Conservation (phyloP, 169 alveolate species). For the Plasmodium inui region DNA sequence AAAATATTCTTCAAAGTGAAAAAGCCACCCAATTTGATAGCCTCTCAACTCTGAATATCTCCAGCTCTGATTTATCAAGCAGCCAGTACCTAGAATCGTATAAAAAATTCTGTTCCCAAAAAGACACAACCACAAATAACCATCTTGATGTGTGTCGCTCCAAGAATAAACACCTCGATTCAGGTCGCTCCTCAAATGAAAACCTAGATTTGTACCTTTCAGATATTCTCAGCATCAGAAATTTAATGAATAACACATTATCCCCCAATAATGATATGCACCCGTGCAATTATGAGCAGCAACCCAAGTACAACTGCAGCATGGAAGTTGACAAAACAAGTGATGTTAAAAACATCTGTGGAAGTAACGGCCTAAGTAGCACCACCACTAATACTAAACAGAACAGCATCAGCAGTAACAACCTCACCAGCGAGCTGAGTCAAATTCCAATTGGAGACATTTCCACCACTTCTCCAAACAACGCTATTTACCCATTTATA, state of each 20-base stretch:
- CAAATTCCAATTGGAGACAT: background rate
- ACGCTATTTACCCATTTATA: background rate
- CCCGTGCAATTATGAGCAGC: background rate
- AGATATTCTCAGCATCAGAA: conserved; percentile 5
- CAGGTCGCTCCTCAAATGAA: background rate
- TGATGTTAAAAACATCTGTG: background rate
- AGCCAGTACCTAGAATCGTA: background rate
- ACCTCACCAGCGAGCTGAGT: background rate
- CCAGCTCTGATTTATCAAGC: background rate
- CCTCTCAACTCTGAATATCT: background rate
- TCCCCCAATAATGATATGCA: background rate
- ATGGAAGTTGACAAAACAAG: background rate
- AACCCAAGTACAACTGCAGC: background rate
- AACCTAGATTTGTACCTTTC: background rate
- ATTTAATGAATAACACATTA: background rate
- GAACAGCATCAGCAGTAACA: background rate
- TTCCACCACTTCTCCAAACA: background rate
- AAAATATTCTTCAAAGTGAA: conserved; percentile 2
- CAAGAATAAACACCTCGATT: background rate
- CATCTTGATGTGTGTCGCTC: background rate
- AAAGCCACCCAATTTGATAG: background rate
- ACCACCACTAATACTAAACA: background rate
- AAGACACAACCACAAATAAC: background rate
- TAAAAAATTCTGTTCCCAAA: background rate
- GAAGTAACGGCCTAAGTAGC: conserved; percentile 4